These are phyloP conservation scores for Entonaema liquescens DNA, from an alignment of 495 filamentous ascomycete species.

Conservation along the genomic window DNA sequence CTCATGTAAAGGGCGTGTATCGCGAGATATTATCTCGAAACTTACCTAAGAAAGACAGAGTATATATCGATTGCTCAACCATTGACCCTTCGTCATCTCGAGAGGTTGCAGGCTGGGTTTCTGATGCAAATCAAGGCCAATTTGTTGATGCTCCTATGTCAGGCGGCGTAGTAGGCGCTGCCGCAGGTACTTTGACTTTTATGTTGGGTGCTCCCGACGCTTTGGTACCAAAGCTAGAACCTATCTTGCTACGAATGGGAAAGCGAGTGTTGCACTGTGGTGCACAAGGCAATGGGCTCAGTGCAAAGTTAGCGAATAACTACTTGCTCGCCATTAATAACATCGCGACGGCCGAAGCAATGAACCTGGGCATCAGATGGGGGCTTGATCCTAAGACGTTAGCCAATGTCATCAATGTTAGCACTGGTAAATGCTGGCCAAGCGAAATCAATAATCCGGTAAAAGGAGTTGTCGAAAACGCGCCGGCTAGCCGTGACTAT, in stretches of 20 bases:
- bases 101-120: slow-evolving; percentile 69
- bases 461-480: slow-evolving; percentile 77
- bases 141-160: slow-evolving; percentile 88
- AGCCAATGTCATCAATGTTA: slow-evolving; percentile 82
- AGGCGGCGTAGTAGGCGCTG: slow-evolving; percentile 84
- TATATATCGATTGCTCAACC: slow-evolving; percentile 86
- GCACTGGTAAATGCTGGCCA: slow-evolving; percentile 90
- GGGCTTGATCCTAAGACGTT: slow-evolving; percentile 83
- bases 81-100: slow-evolving; percentile 83
- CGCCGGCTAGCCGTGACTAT: slow-evolving; percentile 79
- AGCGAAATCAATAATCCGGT: slow-evolving; percentile 94
- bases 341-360: slow-evolving; percentile 90
- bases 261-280: slow-evolving; percentile 83
- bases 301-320: slow-evolving; percentile 92
- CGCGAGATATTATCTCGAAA: slow-evolving; percentile 64
- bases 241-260: slow-evolving; percentile 80
- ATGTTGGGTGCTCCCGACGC: slow-evolving; percentile 79
- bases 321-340: slow-evolving; percentile 92
- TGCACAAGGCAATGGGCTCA: slow-evolving; percentile 78
- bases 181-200: slow-evolving; percentile 78
- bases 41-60: slow-evolving; percentile 59
- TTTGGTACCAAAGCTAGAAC: slow-evolving; percentile 67
- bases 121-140: slow-evolving; percentile 59
- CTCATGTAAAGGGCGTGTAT: slow-evolving; percentile 80
- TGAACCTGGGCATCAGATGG: slow-evolving; percentile 88